phyloP scores from a whole-genome alignment of 768 basidiomycete species.

The Peribolospora baueri region DNA sequence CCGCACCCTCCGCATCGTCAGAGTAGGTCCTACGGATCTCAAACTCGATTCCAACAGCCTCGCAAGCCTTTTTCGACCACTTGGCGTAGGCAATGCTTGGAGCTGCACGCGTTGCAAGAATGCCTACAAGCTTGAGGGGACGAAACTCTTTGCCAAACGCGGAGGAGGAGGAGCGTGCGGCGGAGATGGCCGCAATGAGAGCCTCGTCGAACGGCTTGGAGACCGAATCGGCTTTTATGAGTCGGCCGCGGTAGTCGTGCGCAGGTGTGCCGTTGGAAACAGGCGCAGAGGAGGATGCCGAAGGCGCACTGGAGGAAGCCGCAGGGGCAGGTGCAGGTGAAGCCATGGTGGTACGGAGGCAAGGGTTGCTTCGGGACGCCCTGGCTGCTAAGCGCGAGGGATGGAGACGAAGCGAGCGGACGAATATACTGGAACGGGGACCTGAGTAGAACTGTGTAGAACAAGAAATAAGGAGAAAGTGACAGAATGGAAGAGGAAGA shows the following conservation, averaged over 20 bases:
- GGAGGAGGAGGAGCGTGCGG: slow-evolving; percentile 17
- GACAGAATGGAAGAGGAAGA: too few relatives aligned
- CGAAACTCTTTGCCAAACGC: slow-evolving; percentile 2
- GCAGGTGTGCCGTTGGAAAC: too few relatives aligned
- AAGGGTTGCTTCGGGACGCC: too few relatives aligned
- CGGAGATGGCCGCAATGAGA: slow-evolving; percentile 25
- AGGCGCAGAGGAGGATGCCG: too few relatives aligned
- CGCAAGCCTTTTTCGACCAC: slow-evolving; percentile 77
- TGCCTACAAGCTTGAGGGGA: slow-evolving; percentile 59
- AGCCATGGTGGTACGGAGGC: too few relatives aligned
- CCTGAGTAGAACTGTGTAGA: too few relatives aligned
- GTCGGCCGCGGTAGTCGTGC: not conserved
- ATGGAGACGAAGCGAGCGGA: too few relatives aligned
- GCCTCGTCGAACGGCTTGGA: slow-evolving; percentile 46
- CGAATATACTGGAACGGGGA: too few relatives aligned
- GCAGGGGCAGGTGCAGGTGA: too few relatives aligned
- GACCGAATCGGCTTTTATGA: slow-evolving; percentile 47
- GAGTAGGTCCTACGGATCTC: slow-evolving; percentile 49
- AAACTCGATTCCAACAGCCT: slow-evolving; percentile 65
- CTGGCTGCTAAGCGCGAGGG: too few relatives aligned
- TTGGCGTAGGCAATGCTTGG: slow-evolving; percentile 66
- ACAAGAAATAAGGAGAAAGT: too few relatives aligned
- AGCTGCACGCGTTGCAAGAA: slow-evolving; percentile 57
- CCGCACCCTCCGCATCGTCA: slow-evolving; percentile 25
- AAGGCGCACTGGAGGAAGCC: too few relatives aligned